These are phyloP conservation scores for Raffaelea arxii DNA, from an alignment of 2,329 filamentous ascomycete species.

Conservation along the genomic window DNA sequence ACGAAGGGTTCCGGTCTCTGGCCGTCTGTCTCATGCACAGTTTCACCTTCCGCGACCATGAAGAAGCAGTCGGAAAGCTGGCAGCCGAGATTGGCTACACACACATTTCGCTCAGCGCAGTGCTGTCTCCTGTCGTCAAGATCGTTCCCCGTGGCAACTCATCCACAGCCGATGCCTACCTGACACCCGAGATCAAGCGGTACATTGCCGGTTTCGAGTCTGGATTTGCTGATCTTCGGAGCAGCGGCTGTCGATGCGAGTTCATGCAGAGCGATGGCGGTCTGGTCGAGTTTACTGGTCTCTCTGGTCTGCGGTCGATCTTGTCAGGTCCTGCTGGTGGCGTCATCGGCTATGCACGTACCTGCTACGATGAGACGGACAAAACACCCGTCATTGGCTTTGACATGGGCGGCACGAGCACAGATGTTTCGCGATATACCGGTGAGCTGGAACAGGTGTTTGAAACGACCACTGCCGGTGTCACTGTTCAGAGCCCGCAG, in stretches of 20 bases:
- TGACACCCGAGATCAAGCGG: slow-evolving; percentile 60
- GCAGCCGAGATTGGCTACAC: slow-evolving; percentile 5
- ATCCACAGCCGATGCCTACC: slow-evolving; percentile 63
- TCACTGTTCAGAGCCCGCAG: slow-evolving; percentile 84
- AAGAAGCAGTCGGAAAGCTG: slow-evolving; percentile 5
- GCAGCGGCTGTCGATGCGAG: slow-evolving; percentile 49
- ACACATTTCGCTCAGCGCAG: background rate
- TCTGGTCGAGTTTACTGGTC: slow-evolving; percentile 42
- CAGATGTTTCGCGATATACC: slow-evolving; percentile 8
- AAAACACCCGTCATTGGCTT: background rate
- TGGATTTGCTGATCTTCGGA: slow-evolving; percentile 39
- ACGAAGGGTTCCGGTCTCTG: slow-evolving; percentile 40
- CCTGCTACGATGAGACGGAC: slow-evolving; percentile 23
- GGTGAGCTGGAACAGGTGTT: slow-evolving; percentile 61
- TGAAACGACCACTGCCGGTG: slow-evolving; percentile 61
- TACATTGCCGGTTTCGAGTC: slow-evolving; percentile 55
- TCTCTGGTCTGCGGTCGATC: slow-evolving; percentile 46
- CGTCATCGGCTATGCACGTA: slow-evolving; percentile 64
- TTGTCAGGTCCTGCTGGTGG: slow-evolving; percentile 33
- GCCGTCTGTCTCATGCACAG: slow-evolving; percentile 24
- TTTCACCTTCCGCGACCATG: slow-evolving; percentile 11
- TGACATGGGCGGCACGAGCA: slow-evolving; percentile 9
- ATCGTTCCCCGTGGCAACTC: slow-evolving; percentile 59
- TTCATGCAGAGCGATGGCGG: slow-evolving; percentile 60
- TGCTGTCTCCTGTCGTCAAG: slow-evolving; percentile 49